Evolutionary conservation across 2,329 filamentous ascomycete species (phyloP).

Genomic region (Penicillium sp.): DNA sequence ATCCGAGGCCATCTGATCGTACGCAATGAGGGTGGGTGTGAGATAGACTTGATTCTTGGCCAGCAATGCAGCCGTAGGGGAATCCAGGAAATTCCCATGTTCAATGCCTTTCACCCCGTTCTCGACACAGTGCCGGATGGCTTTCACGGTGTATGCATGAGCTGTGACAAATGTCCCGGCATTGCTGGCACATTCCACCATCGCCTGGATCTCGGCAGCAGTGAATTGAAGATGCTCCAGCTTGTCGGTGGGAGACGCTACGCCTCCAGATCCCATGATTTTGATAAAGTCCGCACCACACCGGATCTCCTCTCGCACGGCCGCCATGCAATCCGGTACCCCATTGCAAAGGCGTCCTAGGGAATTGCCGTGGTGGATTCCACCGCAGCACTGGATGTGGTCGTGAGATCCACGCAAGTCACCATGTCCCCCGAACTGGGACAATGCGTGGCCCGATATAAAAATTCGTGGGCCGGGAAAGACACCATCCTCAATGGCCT

Average conservation of each 20-base stretch:
- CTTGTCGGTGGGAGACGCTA: constrained; percentile 51
- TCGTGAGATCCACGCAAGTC: constrained; percentile 42
- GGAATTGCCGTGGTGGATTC: constrained; percentile 27
- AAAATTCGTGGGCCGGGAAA: constrained; percentile 52
- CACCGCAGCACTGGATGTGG: constrained; percentile 46
- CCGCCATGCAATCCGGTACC: constrained; percentile 49
- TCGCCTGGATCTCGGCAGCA: constrained; percentile 49
- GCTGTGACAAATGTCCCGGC: constrained; percentile 50
- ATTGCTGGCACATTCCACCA: constrained; percentile 46
- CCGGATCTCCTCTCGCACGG: constrained; percentile 50
- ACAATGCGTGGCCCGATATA: constrained; percentile 49
- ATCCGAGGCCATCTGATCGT: constrained; percentile 45
- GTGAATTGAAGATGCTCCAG: constrained; percentile 52
- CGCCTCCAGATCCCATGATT: constrained; percentile 54
- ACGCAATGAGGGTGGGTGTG: constrained; percentile 50
- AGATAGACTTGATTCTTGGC: constrained; percentile 44
- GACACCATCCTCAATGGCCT: constrained; percentile 47
- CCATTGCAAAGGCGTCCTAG: constrained; percentile 46
- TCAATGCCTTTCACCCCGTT: constrained; percentile 54
- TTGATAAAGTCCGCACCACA: constrained; percentile 56
- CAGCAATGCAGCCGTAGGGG: constrained; percentile 45
- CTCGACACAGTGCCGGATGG: constrained; percentile 50
- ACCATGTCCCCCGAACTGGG: constrained; percentile 54
- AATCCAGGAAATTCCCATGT: constrained; percentile 42
- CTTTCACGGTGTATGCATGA: constrained; percentile 51